Base-by-base conservation (phyloP, 257 asterid genomes). In the Nicotiana undulata region DNA sequence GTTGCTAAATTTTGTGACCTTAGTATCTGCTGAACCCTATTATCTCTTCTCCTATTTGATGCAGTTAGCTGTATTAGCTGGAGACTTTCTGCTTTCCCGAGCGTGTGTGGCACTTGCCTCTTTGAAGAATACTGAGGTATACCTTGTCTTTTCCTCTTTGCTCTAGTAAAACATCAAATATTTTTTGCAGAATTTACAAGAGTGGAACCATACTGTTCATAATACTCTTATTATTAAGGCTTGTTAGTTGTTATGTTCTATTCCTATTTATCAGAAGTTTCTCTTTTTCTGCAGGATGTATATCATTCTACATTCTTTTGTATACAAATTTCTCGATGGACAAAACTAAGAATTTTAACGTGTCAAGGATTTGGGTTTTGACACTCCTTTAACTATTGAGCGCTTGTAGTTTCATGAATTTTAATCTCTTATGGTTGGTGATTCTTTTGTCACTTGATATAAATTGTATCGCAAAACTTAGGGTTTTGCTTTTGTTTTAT, bases 51-150 rank as follows among this genome's bases (percentile, higher is more conserved):
- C 74, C 28, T 60, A 83, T 68, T 70, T 81, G 77, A 79, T 85
- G 88, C 93, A 93, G 99, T 82, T 95, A 82, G 94, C 99, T 80
- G 97, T 96, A 63, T 87, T 96, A 89, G 95, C 98, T 9, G 98
- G 99, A 74, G 98, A 96, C 87, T 96, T 96, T 90, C 85, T 96
- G 83, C 92, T 92, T 58, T 93, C 99, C 20, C 88, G 97, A 89
- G 99, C 98, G 77, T 94, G 97, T 81, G 97, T 93, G 76, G 98
- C 98, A 79, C 97, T 95, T 80, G 99, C 99, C 80, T 89, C 98
- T n/a, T 86, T 96, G 81, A 92, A 89, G 79, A 96, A 96, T 86
- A 94, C 96, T 0, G 99, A 96, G 97, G 99, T 92, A 86, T 68
- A 26, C 77, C 40, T 56, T 18, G 59, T 52, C 79, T 63, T 83